Evolutionary conservation across 2,329 filamentous ascomycete species (phyloP).

Genomic region (Phyllosticta paracitricarpa): DNA sequence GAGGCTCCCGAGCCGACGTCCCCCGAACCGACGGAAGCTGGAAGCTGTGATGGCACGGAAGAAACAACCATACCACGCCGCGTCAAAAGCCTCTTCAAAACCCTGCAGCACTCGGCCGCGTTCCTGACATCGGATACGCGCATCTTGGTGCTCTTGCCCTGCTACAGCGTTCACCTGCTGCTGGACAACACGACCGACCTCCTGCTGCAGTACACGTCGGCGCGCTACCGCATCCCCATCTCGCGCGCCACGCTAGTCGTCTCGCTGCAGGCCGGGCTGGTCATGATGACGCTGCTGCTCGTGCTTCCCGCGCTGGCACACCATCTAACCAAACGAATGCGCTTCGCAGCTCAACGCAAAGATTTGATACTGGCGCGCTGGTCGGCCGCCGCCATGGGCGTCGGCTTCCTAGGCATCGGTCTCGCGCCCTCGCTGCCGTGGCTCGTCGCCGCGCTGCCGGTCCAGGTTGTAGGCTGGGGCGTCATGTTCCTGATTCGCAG

Average conservation of each 20-base stretch:
- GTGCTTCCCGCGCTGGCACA: conserved; percentile 21
- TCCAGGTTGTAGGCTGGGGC: conserved; percentile 39
- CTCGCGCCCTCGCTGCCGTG: conserved; percentile 19
- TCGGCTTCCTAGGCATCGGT: conserved; percentile 21
- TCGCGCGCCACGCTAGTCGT: conserved; percentile 23
- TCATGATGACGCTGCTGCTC: conserved; percentile 21
- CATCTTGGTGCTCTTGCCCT: conserved; percentile 19
- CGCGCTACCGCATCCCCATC: conserved; percentile 40
- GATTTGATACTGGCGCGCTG: conserved; percentile 22
- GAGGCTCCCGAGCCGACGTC: not conserved
- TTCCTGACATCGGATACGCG: conserved; percentile 23
- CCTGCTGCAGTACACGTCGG: conserved; percentile 45
- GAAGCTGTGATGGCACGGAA: not conserved
- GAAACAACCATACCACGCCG: not conserved
- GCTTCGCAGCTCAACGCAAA: conserved; percentile 13
- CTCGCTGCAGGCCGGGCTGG: conserved; percentile 20
- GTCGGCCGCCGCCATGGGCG: conserved; percentile 17
- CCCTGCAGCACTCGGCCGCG: conserved; percentile 13
- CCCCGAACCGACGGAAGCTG: not conserved
- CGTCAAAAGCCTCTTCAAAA: not conserved
- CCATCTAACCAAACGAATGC: conserved; percentile 11
- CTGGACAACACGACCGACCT: conserved; percentile 18
- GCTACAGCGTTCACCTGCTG: conserved; percentile 21
- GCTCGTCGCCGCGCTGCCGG: conserved; percentile 31
- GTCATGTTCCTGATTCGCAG: conserved; percentile 37